Evolutionary conservation across 768 basidiomycete species (phyloP).

Genomic region (Agrocybe pediades): DNA sequence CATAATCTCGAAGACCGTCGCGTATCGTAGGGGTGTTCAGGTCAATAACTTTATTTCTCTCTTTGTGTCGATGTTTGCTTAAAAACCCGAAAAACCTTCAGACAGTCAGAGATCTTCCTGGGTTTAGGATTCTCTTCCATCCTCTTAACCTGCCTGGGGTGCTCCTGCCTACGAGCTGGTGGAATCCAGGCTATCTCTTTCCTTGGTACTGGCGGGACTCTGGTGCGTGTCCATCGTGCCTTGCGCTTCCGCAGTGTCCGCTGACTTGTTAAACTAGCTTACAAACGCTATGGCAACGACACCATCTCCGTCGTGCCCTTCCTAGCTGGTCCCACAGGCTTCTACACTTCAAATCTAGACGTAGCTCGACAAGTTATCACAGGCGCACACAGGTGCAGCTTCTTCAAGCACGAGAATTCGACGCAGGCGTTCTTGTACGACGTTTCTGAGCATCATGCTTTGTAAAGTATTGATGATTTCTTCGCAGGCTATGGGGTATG

Average conservation of each 20-base stretch:
- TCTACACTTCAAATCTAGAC: slow-evolving; percentile 48
- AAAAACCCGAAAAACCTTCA: slow-evolving; percentile 8
- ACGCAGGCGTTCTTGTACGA: slow-evolving; percentile 36
- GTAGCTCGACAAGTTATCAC: slow-evolving; percentile 43
- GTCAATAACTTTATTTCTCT: slow-evolving; percentile 20
- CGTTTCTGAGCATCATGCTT: neutral
- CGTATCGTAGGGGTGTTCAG: slow-evolving; percentile 29
- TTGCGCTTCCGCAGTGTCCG: neutral
- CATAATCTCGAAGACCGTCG: slow-evolving; percentile 31
- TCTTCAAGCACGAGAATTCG: slow-evolving; percentile 37
- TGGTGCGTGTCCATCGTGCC: slow-evolving; percentile 22
- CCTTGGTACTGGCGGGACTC: slow-evolving; percentile 35
- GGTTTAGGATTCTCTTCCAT: slow-evolving; percentile 40
- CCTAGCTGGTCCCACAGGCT: slow-evolving; percentile 32
- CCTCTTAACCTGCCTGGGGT: slow-evolving; percentile 39
- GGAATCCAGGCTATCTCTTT: slow-evolving; percentile 40
- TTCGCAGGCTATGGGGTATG: slow-evolving; percentile 42
- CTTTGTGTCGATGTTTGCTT: neutral
- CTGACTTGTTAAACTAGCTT: slow-evolving; percentile 24
- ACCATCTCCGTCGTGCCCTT: slow-evolving; percentile 42
- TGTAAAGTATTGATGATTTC: neutral
- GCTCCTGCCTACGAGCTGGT: slow-evolving; percentile 40
- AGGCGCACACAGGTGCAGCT: slow-evolving; percentile 39
- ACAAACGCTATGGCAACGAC: slow-evolving; percentile 35
- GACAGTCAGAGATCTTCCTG: slow-evolving; percentile 39